Conservation (phyloP, 495 filamentous ascomycete species). For the Haplographium delicatum region DNA sequence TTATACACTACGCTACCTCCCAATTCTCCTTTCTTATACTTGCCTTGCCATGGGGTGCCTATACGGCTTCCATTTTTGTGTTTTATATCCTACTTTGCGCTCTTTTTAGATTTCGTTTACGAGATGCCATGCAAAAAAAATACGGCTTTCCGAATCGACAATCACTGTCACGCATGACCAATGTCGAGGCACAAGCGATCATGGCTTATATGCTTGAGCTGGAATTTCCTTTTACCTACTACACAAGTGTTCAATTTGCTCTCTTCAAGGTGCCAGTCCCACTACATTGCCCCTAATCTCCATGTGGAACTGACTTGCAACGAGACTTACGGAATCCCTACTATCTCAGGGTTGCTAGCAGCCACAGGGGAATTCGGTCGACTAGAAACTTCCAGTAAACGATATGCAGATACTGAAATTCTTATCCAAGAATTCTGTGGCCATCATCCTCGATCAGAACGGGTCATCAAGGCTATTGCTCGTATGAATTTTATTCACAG, state of each 20-base stretch:
- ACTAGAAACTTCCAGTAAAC: slow-evolving; percentile 42
- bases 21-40: no score
- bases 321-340: slow-evolving; percentile 61
- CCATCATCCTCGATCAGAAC: slow-evolving; percentile 33
- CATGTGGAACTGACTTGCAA: no score
- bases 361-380: slow-evolving; percentile 53
- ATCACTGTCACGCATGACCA: slow-evolving; percentile 57
- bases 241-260: slow-evolving; percentile 57
- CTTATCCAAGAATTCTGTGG: slow-evolving; percentile 54
- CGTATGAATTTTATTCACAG: slow-evolving; percentile 59
- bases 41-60: no score
- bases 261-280: slow-evolving; percentile 48
- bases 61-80: background rate
- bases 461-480: slow-evolving; percentile 46
- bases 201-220: slow-evolving; percentile 40
- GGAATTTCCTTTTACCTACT: slow-evolving; percentile 54
- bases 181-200: slow-evolving; percentile 54
- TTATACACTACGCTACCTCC: no score
- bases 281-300: no score
- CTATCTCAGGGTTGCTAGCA: slow-evolving; percentile 49
- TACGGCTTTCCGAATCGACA: slow-evolving; percentile 49
- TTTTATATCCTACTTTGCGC: slow-evolving; percentile 3
- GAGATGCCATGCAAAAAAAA: slow-evolving; percentile 39
- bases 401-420: slow-evolving; percentile 56
- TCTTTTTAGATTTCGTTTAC: slow-evolving; percentile 44